Percentiles rank a stretch among this genome's conserved stretches.
Conservation (phyloP, 2,329 filamentous ascomycete genomes). For the Zymoseptoria tritici region DNA sequence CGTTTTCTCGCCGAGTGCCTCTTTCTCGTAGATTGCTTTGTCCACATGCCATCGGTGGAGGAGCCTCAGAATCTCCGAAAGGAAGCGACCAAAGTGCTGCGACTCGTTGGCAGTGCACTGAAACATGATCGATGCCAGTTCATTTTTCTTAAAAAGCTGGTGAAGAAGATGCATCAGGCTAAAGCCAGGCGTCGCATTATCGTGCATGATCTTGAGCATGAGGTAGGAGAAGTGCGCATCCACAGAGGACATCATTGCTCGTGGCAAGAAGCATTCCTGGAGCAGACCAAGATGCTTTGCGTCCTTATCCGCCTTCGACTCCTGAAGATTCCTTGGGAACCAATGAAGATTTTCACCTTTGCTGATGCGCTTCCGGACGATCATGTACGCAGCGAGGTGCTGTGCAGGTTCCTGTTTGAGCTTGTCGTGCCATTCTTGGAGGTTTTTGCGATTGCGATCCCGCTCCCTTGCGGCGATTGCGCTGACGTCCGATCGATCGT, state of each 20-base stretch:
- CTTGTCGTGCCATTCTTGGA: conserved; percentile 61
- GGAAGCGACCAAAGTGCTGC: conserved; percentile 84
- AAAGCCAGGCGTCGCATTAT: conserved; percentile 76
- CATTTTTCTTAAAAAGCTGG: conserved; percentile 74
- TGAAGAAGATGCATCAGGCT: conserved; percentile 77
- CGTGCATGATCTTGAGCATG: conserved; percentile 81
- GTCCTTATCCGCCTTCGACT: conserved; percentile 39
- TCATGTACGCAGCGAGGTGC: conserved; percentile 59
- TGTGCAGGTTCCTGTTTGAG: conserved; percentile 66
- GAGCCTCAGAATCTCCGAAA: conserved; percentile 74
- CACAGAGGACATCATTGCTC: conserved; percentile 71
- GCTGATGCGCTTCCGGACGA: conserved; percentile 61
- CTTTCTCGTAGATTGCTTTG: conserved; percentile 68
- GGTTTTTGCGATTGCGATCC: conserved; percentile 60
- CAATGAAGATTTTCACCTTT: conserved; percentile 47
- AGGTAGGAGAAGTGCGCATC: conserved; percentile 86
- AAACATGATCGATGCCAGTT: conserved; percentile 76
- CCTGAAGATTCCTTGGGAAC: conserved; percentile 49
- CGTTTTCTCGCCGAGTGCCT: conserved; percentile 61
- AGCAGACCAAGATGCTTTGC: conserved; percentile 67
- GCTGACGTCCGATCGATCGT: conserved; percentile 66
- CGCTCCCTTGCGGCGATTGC: conserved; percentile 58
- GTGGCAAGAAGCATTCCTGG: conserved; percentile 87
- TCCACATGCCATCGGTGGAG: conserved; percentile 78
- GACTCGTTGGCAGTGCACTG: conserved; percentile 84